A percentile compares a stretch with the other conserved stretches of the same genome.
phyloP scores from a whole-genome alignment of 441 rosid species.

The Jatropha podagrica region DNA sequence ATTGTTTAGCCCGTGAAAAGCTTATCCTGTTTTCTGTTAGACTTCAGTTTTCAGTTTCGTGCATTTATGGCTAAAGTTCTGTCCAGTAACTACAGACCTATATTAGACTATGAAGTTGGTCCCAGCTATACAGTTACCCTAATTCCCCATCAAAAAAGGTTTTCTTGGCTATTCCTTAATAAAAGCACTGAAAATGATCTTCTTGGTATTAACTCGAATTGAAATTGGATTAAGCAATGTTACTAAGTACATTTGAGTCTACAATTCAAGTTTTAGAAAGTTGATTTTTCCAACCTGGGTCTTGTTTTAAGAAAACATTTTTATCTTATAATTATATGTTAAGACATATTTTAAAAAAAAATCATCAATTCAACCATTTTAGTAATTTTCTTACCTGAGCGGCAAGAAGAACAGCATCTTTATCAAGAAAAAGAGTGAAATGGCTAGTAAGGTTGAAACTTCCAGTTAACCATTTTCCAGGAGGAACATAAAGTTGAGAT shows the following conservation, averaged over 20 bases:
- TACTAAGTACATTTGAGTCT: no score
- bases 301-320: no score
- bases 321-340: no score
- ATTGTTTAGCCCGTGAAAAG: conserved; percentile 6
- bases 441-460: conserved; percentile 81
- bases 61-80: conserved; percentile 4
- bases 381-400: conserved; percentile 44
- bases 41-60: neutral
- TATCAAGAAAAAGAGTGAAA: conserved; percentile 69
- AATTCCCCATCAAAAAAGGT: no score
- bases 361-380: neutral
- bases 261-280: no score
- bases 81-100: neutral
- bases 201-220: no score
- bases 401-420: conserved; percentile 65
- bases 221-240: no score
- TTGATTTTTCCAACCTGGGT: no score
- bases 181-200: no score
- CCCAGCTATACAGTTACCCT: neutral
- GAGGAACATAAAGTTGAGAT: conserved; percentile 68
- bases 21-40: neutral
- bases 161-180: no score
- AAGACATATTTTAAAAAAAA: no score
- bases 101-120: neutral
- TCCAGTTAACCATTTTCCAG: conserved; percentile 84